Percentiles rank a stretch among this genome's conserved stretches.
Conservation (phyloP, 306 rosid genomes). For the Hippophae rhamnoides region DNA sequence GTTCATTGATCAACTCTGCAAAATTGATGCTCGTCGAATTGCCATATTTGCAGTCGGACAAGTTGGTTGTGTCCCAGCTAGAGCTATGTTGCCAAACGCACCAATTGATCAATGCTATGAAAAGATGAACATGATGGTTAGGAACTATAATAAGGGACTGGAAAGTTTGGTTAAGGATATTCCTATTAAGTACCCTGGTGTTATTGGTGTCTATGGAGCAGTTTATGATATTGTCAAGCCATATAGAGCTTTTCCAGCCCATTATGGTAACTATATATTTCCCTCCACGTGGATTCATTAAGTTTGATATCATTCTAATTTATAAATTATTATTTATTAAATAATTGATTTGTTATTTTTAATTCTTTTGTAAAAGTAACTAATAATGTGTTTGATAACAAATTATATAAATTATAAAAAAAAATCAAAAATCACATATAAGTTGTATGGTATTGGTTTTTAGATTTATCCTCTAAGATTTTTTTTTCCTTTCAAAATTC, state of each 20-base stretch:
- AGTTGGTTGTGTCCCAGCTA: slow-evolving; percentile 31
- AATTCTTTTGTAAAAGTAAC: background rate
- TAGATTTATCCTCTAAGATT: too few relatives aligned
- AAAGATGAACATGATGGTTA: slow-evolving; percentile 21
- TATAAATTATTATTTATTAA: background rate
- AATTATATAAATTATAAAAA: too few relatives aligned
- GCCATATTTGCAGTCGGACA: slow-evolving; percentile 26
- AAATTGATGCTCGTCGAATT: slow-evolving; percentile 20
- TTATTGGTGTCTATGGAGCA: slow-evolving; percentile 20
- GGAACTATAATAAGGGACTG: slow-evolving; percentile 26
- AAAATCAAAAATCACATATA: too few relatives aligned
- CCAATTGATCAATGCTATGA: slow-evolving; percentile 19
- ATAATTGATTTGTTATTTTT: background rate
- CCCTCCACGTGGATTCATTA: too few relatives aligned
- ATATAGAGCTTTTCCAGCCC: slow-evolving; percentile 15
- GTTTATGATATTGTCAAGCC: slow-evolving; percentile 19
- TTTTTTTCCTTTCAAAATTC: too few relatives aligned
- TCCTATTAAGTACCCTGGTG: slow-evolving; percentile 5
- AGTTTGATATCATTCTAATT: too few relatives aligned
- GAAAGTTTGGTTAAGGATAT: slow-evolving; percentile 12
- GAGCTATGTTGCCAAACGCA: slow-evolving; percentile 19
- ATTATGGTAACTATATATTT: slow-evolving; percentile 12
- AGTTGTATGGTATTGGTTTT: too few relatives aligned
- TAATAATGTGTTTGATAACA: too few relatives aligned
- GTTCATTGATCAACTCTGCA: slow-evolving; percentile 17